phyloP scores from a whole-genome alignment of 2,329 filamentous ascomycete genomes.

The Talaromyces marneffei region DNA sequence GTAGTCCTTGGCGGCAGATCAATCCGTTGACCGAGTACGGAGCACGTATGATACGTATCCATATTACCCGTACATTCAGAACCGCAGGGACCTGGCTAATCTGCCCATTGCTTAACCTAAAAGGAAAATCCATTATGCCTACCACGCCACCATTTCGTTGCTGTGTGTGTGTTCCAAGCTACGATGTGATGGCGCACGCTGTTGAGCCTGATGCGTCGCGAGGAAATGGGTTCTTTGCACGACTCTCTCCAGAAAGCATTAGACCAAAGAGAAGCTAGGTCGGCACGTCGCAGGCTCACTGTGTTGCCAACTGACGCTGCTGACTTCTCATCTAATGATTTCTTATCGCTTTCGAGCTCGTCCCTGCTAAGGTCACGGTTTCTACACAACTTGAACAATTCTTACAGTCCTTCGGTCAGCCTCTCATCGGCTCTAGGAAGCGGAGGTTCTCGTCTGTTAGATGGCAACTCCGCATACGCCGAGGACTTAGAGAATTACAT shows the following conservation, averaged over 20 bases:
- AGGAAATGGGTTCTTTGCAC: constrained; percentile 20
- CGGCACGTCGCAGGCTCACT: constrained; percentile 45
- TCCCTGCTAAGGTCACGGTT: constrained; percentile 5
- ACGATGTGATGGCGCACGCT: background rate
- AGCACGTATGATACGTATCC: too few relatives aligned
- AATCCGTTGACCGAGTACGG: background rate
- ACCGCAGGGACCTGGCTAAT: background rate
- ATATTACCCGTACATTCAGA: background rate
- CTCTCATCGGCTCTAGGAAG: constrained; percentile 4
- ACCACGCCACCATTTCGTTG: background rate
- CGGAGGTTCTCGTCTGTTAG: constrained; percentile 48
- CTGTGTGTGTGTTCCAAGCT: background rate
- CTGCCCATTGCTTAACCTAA: background rate
- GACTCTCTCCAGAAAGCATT: constrained; percentile 29
- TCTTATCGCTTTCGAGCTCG: constrained; percentile 50
- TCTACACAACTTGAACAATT: constrained; percentile 5
- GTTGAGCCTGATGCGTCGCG: background rate
- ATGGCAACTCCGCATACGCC: constrained; percentile 59
- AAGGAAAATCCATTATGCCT: background rate
- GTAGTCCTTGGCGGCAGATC: too few relatives aligned
- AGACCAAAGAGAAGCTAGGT: constrained; percentile 37
- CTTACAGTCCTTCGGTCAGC: background rate
- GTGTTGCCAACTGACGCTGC: constrained; percentile 35
- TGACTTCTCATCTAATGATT: constrained; percentile 64
- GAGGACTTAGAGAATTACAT: constrained; percentile 55